Percentiles rank a stretch among this genome's conserved stretches.
Evolutionary conservation across 1,284 basidiomycete genomes (phyloP).

Genomic region (Lignosus rhinocerotis): DNA sequence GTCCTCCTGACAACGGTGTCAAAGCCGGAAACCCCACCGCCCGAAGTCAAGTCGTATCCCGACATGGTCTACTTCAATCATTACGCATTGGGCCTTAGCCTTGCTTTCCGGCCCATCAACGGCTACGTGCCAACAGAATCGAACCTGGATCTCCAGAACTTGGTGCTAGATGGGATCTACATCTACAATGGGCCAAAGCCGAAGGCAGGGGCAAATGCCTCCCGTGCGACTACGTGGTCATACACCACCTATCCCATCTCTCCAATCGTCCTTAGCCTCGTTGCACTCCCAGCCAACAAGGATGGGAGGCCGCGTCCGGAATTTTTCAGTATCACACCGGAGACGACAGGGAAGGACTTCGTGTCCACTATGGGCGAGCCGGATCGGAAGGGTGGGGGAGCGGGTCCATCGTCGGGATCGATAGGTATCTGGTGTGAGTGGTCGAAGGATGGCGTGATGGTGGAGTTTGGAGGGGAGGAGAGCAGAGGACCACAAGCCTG

Average conservation of each 20-base stretch:
- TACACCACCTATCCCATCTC: slow-evolving; percentile 58
- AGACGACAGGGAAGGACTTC: slow-evolving; percentile 75
- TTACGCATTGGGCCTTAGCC: slow-evolving; percentile 72
- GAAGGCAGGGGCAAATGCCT: slow-evolving; percentile 28
- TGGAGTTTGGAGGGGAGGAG: slow-evolving; percentile 79
- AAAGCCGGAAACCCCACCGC: slow-evolving; percentile 31
- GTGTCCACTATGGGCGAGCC: slow-evolving; percentile 79
- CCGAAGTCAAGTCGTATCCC: slow-evolving; percentile 75
- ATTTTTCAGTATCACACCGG: slow-evolving; percentile 45
- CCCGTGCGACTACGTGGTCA: slow-evolving; percentile 35
- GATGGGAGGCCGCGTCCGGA: slow-evolving; percentile 40
- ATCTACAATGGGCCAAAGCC: slow-evolving; percentile 65
- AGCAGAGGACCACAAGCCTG: slow-evolving; percentile 79
- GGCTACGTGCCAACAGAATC: slow-evolving; percentile 58
- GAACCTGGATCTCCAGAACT: slow-evolving; percentile 49
- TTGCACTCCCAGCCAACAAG: slow-evolving; percentile 38
- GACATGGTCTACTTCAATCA: slow-evolving; percentile 88
- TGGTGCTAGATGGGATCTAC: slow-evolving; percentile 73
- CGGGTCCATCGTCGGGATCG: slow-evolving; percentile 77
- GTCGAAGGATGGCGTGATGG: slow-evolving; percentile 77
- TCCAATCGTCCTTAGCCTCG: slow-evolving; percentile 47
- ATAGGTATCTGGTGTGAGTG: slow-evolving; percentile 93
- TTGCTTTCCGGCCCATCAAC: slow-evolving; percentile 63
- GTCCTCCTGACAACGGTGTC: slow-evolving; percentile 35
- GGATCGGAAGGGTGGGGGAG: slow-evolving; percentile 81